A percentile compares a stretch with the other conserved stretches of the same genome.
These are phyloP conservation scores for Mycena belliarum DNA, from an alignment of 768 basidiomycete genomes.

Conservation along the genomic window DNA sequence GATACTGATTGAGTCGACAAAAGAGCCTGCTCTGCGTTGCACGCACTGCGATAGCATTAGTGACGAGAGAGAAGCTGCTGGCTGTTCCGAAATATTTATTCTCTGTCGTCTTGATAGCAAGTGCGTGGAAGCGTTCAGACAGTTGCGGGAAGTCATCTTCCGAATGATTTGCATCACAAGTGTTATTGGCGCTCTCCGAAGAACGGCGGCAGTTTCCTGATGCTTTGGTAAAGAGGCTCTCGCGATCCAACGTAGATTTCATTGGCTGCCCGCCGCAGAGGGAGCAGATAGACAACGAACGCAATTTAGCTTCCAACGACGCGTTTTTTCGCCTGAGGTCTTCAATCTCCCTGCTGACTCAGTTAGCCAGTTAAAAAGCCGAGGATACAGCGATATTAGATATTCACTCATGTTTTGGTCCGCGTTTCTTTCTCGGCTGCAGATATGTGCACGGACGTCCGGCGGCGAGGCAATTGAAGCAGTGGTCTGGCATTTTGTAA, in stretches of 20 bases:
- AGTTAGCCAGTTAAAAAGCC: background rate
- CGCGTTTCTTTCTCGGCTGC: background rate
- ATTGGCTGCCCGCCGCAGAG: slow-evolving; percentile 11
- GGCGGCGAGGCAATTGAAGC: slow-evolving; percentile 7
- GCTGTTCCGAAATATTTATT: slow-evolving; percentile 38
- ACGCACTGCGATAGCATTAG: slow-evolving; percentile 41
- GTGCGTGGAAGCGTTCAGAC: background rate
- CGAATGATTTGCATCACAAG: background rate
- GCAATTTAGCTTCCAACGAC: slow-evolving; percentile 3
- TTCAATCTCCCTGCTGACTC: background rate
- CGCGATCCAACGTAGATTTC: background rate
- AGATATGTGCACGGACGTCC: slow-evolving; percentile 4
- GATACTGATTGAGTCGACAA: background rate
- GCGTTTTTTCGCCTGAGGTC: slow-evolving; percentile 9
- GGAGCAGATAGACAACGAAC: slow-evolving; percentile 10
- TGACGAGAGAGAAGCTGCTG: slow-evolving; percentile 44
- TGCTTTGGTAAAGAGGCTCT: background rate
- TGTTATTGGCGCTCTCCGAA: background rate
- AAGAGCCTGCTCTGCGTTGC: slow-evolving; percentile 2
- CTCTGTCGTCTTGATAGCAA: background rate
- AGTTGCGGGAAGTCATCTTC: background rate
- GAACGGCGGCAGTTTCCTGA: background rate
- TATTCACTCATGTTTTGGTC: slow-evolving; percentile 5
- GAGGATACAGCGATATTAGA: background rate
- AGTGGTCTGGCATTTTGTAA: background rate